Percentiles rank a stretch among this genome's conserved stretches.
Evolutionary conservation across 164 flowering plant species (phyloP).

Genomic region (Pachysandra terminalis): DNA sequence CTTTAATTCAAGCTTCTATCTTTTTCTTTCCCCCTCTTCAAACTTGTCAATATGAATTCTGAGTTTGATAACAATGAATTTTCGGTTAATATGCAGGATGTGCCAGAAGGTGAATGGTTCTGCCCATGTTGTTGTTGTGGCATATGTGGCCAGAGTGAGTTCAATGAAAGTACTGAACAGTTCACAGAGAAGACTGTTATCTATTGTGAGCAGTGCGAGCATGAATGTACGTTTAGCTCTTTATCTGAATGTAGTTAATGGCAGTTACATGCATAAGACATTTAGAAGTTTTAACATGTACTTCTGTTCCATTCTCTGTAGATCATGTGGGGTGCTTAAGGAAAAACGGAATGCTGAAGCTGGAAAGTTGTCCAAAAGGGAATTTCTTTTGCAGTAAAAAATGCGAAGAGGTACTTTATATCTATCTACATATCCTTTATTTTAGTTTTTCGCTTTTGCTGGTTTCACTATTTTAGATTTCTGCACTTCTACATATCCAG

Average conservation of each 20-base stretch:
- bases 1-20: too few relatives aligned
- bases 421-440: not conserved
- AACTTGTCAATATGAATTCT: too few relatives aligned
- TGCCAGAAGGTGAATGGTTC: conserved; percentile 88
- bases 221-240: conserved; percentile 51
- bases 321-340: conserved; percentile 70
- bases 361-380: conserved; percentile 23
- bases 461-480: not conserved
- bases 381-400: conserved; percentile 68
- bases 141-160: conserved; percentile 47
- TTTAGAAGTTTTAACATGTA: not conserved
- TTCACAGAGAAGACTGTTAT: conserved; percentile 26
- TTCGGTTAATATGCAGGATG: conserved; percentile 36
- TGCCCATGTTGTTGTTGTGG: conserved; percentile 82
- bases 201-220: conserved; percentile 70
- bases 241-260: not conserved
- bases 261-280: not conserved
- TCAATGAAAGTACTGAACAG: conserved; percentile 19
- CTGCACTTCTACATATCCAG: not conserved
- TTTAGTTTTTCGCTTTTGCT: not conserved
- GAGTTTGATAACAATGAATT: too few relatives aligned
- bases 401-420: conserved; percentile 60
- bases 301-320: conserved; percentile 30
- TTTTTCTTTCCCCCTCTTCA: not conserved
- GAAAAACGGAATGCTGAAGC: conserved; percentile 16